Evolutionary conservation across 2,329 filamentous ascomycete species (phyloP).

Genomic region (Aspergillus ustus): DNA sequence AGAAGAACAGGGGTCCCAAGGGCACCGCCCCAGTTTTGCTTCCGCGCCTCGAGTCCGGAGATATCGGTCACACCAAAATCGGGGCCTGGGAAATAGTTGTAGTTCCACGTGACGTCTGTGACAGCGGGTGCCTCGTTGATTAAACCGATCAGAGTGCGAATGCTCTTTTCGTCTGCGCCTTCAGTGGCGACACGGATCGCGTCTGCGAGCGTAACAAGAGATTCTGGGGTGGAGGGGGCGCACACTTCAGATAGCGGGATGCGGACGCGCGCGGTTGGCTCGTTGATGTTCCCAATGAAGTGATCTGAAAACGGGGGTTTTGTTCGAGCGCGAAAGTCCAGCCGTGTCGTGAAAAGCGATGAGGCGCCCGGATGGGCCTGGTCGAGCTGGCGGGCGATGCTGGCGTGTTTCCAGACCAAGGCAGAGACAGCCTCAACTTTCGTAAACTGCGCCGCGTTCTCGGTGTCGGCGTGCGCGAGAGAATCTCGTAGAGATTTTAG

Average conservation of each 20-base stretch:
- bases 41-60: constrained; percentile 5
- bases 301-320: constrained; percentile 7
- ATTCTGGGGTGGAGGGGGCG: neutral
- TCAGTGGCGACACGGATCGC: constrained; percentile 14
- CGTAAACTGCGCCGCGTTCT: constrained; percentile 10
- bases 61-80: constrained; percentile 15
- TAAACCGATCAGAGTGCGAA: constrained; percentile 12
- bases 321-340: constrained; percentile 14
- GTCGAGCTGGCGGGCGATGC: constrained; percentile 9
- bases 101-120: constrained; percentile 14
- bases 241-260: constrained; percentile 10
- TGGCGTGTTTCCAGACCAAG: constrained; percentile 15
- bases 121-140: constrained; percentile 10
- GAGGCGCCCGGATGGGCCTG: neutral
- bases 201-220: constrained; percentile 10
- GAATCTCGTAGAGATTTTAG: constrained; percentile 4
- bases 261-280: constrained; percentile 12
- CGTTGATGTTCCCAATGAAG: constrained; percentile 17
- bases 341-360: constrained; percentile 12
- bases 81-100: constrained; percentile 14
- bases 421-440: constrained; percentile 14
- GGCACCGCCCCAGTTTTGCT: constrained; percentile 8
- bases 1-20: neutral
- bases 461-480: constrained; percentile 1
- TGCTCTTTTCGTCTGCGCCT: neutral